A percentile compares a stretch with the other conserved stretches of the same genome.
Evolutionary conservation across 2,329 filamentous ascomycete genomes (phyloP).

Genomic region (Neonectria neomacrospora): DNA sequence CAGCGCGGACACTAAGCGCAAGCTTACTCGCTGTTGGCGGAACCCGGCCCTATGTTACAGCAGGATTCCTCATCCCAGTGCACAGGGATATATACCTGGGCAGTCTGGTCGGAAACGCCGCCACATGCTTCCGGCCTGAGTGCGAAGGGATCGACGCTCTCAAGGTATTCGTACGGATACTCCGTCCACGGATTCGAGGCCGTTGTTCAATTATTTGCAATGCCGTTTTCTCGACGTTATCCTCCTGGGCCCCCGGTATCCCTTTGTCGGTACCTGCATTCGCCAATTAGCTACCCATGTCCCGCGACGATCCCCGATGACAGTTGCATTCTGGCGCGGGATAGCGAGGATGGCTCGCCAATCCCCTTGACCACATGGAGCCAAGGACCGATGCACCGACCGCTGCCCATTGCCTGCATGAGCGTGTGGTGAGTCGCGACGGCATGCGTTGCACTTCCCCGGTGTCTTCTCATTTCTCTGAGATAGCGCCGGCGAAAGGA

Average conservation of each 20-base stretch:
- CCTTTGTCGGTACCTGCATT: conserved; percentile 26
- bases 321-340: conserved; percentile 22
- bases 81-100: conserved; percentile 27
- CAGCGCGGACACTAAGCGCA: conserved; percentile 17
- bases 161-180: background rate
- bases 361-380: conserved; percentile 16
- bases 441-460: conserved; percentile 18
- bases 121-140: conserved; percentile 23
- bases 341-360: conserved; percentile 16
- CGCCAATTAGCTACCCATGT: conserved; percentile 23
- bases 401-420: conserved; percentile 23
- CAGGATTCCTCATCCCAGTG: conserved; percentile 23
- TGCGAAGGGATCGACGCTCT: background rate
- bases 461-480: conserved; percentile 12
- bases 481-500: background rate
- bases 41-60: conserved; percentile 24
- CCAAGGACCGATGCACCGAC: conserved; percentile 18
- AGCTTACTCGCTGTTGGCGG: conserved; percentile 11
- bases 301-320: conserved; percentile 28
- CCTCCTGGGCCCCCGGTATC: conserved; percentile 6
- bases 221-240: background rate
- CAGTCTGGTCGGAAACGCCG: conserved; percentile 26
- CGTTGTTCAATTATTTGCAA: background rate
- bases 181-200: background rate
- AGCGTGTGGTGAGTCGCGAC: conserved; percentile 16